phyloP scores from a whole-genome alignment of 2,329 filamentous ascomycete species.

The Aureobasidium sp. region DNA sequence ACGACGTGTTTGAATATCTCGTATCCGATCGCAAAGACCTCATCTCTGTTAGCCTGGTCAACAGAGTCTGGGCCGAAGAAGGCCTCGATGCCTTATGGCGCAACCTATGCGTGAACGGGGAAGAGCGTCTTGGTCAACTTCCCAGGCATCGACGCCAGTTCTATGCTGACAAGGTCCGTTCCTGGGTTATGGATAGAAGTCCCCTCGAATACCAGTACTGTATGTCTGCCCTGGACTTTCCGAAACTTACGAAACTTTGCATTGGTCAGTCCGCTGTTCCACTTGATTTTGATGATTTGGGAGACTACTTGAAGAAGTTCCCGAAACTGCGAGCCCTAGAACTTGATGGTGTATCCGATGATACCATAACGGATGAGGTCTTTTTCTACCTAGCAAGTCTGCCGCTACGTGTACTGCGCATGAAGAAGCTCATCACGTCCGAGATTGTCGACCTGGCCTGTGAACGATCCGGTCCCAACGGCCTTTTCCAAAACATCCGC shows the following conservation, averaged over 20 bases:
- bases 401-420: neutral
- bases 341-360: neutral
- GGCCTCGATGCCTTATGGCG: neutral
- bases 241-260: no score
- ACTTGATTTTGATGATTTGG: neutral
- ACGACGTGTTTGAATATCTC: neutral
- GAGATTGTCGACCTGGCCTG: neutral
- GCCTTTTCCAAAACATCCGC: neutral
- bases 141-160: neutral
- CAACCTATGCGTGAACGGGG: neutral
- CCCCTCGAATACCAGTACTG: neutral
- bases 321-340: neutral
- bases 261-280: no score
- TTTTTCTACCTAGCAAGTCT: neutral
- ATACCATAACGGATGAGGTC: neutral
- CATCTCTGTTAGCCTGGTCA: neutral
- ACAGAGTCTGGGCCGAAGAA: neutral
- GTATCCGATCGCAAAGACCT: neutral
- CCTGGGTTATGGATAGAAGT: neutral
- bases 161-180: neutral
- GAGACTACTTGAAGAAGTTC: neutral
- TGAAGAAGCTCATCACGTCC: neutral
- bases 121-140: neutral
- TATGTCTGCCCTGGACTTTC: no score
- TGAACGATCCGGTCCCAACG: neutral